Percentiles rank a stretch among this genome's conserved stretches.
Conservation (phyloP, 1,139 yeast genomes). For the Candida sp. region DNA sequence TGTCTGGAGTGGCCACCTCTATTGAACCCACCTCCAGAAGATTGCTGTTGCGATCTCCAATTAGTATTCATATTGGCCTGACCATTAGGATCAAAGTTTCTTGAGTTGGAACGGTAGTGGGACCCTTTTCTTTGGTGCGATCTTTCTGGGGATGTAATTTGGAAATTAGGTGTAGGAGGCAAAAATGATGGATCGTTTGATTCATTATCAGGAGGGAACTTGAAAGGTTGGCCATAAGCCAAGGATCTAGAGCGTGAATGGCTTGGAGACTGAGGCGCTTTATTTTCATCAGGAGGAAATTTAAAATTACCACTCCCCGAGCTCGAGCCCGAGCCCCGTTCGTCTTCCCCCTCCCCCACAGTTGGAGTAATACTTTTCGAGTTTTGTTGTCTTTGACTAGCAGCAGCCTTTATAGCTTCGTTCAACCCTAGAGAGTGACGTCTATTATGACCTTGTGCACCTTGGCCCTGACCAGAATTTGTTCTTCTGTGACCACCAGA, state of each 20-base stretch:
- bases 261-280: slow-evolving; percentile 12
- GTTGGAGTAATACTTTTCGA: slow-evolving; percentile 36
- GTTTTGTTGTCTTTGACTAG: slow-evolving; percentile 66
- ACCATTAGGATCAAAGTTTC: slow-evolving; percentile 51
- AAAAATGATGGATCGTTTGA: slow-evolving; percentile 18
- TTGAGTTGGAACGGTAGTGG: slow-evolving; percentile 54
- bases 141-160: slow-evolving; percentile 39
- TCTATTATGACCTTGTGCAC: slow-evolving; percentile 65
- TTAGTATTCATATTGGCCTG: slow-evolving; percentile 49
- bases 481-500: slow-evolving; percentile 32
- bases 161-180: slow-evolving; percentile 47
- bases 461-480: slow-evolving; percentile 22
- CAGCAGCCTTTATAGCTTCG: slow-evolving; percentile 98
- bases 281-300: slow-evolving; percentile 26
- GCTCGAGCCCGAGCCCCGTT: too few relatives aligned
- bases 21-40: slow-evolving; percentile 6
- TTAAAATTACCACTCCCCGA: slow-evolving; percentile 28
- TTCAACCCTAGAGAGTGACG: slow-evolving; percentile 90
- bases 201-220: slow-evolving; percentile 35
- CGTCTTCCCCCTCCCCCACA: slow-evolving; percentile 14
- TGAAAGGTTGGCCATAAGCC: slow-evolving; percentile 47
- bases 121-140: slow-evolving; percentile 44
- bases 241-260: slow-evolving; percentile 35
- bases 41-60: slow-evolving; percentile 54
- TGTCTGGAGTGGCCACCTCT: slow-evolving; percentile 20